Evolutionary conservation across 257 asterid genomes (phyloP).

Genomic region (Petunia axillaris): DNA sequence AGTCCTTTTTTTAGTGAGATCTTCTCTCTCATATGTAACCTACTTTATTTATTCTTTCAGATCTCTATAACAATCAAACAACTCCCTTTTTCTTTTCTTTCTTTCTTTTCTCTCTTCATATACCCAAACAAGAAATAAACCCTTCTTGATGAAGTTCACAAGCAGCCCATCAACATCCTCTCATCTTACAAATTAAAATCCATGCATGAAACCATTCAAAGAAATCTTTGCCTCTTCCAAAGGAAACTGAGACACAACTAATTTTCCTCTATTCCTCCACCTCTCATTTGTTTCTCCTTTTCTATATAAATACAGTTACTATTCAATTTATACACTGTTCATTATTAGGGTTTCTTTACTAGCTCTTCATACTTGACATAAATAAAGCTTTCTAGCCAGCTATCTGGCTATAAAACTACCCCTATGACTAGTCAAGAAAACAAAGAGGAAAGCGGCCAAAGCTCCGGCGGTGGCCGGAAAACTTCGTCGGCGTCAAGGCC

Average conservation of each 20-base stretch:
- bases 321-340: background rate
- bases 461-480: slow-evolving; percentile 42
- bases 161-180: slow-evolving; percentile 57
- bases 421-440: slow-evolving; percentile 26
- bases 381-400: background rate
- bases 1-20: slow-evolving; percentile 12
- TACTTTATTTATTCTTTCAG: slow-evolving; percentile 47
- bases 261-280: slow-evolving; percentile 33
- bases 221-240: slow-evolving; percentile 48
- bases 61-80: slow-evolving; percentile 42
- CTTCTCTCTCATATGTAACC: slow-evolving; percentile 23
- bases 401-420: background rate
- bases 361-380: background rate
- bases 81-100: slow-evolving; percentile 38
- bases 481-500: slow-evolving; percentile 36
- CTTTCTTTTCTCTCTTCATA: slow-evolving; percentile 23
- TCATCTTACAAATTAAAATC: slow-evolving; percentile 41
- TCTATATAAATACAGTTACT: slow-evolving; percentile 11
- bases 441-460: slow-evolving; percentile 43
- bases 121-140: background rate
- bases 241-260: slow-evolving; percentile 46
- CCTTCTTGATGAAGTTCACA: slow-evolving; percentile 78
- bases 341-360: slow-evolving; percentile 21
- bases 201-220: slow-evolving; percentile 73
- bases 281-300: background rate